Evolutionary conservation across 805 yeast genomes (phyloP), one percentile per base, ranked within the genome.

Genomic region (Kodamaea leandrae): DNA sequence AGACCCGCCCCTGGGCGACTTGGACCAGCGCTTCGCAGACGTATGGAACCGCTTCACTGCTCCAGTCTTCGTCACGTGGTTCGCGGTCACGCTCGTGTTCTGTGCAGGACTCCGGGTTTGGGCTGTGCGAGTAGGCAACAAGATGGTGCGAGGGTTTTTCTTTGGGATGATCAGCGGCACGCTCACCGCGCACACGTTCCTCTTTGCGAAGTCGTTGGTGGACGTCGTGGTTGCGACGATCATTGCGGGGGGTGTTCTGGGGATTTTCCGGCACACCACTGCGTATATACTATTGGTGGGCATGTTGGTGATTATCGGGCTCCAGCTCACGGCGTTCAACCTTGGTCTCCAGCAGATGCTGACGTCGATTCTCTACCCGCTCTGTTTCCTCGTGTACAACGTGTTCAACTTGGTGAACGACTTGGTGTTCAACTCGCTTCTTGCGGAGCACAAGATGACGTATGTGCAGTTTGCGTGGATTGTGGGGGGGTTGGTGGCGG

Each of bases 301-400:
- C 1, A 83, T 86, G 63, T 64, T 84, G 13, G 57, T 70, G 3
- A 72, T 87, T 25, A 87, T 93, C 6, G 73, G 84, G 2, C 66
- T 78, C 10, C 96, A 88, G 57, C 71, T 88, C 40, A 80, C 75
- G 43, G 78, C 86, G 28, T 72, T 89, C 44, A 88, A 88, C 62
- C 70, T 76, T 52, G 96, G 95, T 0, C 69, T 88, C 41, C 72
- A 79, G 36, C 73, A 73, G 43, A 74, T 82, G 30, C 80, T 88
- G 39, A 86, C 96, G 0, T 79, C 91, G 2, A 74, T 87, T 13
- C 68, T 89, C 23, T 89, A 88, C 55, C 96, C 96, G 1, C 65
- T 89, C 47, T 85, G 89, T 24, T 89, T 89, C 59, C 83, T 93
- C 61, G 78, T 86, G 33, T 88, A 84, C 68, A 89, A 86, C 64